Base-by-base conservation (phyloP, 2,329 filamentous ascomycete species). In the Trichoderma afroharzianum region DNA sequence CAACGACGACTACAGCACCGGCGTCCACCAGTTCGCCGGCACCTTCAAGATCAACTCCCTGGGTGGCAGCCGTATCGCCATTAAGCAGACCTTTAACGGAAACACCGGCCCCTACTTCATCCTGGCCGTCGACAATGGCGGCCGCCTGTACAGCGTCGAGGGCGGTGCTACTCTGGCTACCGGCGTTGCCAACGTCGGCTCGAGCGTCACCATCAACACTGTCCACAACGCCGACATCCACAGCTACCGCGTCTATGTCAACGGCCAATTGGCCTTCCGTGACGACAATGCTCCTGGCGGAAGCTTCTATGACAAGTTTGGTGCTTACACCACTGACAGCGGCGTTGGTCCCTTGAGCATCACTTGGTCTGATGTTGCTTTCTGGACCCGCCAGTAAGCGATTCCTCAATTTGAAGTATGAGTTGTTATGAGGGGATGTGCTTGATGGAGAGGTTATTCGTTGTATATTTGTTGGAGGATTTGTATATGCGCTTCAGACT, bases 11-110 rank as follows among this genome's bases (percentile, higher is more conserved):
- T 76, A 76, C 70, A 57, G 59, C 6, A 62, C 74, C 4, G 75
- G 74, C 12, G 71, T 73, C 18, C 74, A 64, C 71, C 75, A 77
- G 63, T 77, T 77, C 55, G 74, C 74, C 39, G 76, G 74, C 64
- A 69, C 61, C 30, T 77, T 77, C 71, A 75, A 43, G 12, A 76
- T 77, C 73, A 74, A 76, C 63, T 75, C 72, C 57, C 70, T 75
- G 63, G 73, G 73, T 5, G 75, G 75, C 64, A 72, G 62, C 62
- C 74, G 72, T 68, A 69, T 77, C 26, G 72, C 76, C 32, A 73
- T 77, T 73, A 75, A 76, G 72, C 76, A 77, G 63, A 77, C 74
- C 3, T 76, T 76, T 71, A 75, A 77, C 71, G 75, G 73, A 57
- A 39, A 73, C 68, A 39, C 26, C 3, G 73, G 75, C 5, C 74